A percentile compares a stretch with the other conserved stretches of the same genome.
phyloP scores from a whole-genome alignment of 1,284 basidiomycete species.

The Takashimella tepidaria region DNA sequence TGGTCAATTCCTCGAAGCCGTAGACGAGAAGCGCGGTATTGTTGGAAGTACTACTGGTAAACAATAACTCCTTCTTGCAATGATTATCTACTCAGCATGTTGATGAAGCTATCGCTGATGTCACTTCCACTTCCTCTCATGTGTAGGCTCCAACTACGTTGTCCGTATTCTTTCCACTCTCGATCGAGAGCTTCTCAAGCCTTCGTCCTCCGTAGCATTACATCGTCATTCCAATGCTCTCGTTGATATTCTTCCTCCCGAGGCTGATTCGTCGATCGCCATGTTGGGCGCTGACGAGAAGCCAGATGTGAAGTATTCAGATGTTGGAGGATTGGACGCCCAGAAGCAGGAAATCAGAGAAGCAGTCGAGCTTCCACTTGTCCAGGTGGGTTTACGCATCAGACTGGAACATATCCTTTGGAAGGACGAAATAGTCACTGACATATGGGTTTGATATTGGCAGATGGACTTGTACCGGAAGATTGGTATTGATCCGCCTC shows the following conservation, averaged over 20 bases:
- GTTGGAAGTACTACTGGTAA: constrained; percentile 89
- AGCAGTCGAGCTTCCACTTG: constrained; percentile 96
- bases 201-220: constrained; percentile 92
- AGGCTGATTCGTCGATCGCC: constrained; percentile 94
- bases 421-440: constrained; percentile 9
- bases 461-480: constrained; percentile 98
- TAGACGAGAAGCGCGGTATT: constrained; percentile 96
- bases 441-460: too few relatives aligned
- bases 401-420: background rate
- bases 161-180: constrained; percentile 96
- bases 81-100: background rate
- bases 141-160: constrained; percentile 88
- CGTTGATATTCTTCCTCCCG: constrained; percentile 96
- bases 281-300: constrained; percentile 92
- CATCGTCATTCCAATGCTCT: constrained; percentile 98
- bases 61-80: constrained; percentile 3
- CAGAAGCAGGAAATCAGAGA: constrained; percentile 99
- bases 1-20: constrained; percentile 98
- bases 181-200: constrained; percentile 94
- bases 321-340: constrained; percentile 94
- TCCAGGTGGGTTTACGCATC: constrained; percentile 45
- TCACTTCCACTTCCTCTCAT: background rate
- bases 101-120: background rate
- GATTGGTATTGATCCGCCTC: constrained; percentile 98
- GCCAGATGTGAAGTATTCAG: constrained; percentile 81